phyloP scores from a whole-genome alignment of 192 early-diverging fungal genomes.

The Linnemannia hyalina region DNA sequence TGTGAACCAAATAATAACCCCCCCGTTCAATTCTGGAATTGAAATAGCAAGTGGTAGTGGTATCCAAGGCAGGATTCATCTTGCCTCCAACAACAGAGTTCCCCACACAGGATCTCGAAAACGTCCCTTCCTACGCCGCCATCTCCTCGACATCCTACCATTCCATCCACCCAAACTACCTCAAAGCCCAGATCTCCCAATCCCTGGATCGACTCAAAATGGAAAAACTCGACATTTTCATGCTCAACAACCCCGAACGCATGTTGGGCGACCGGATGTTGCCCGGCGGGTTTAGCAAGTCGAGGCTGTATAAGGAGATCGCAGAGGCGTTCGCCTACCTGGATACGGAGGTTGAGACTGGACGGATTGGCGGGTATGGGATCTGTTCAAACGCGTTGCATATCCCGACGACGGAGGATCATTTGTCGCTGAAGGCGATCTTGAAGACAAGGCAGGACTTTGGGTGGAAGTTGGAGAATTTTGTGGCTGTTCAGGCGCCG shows the following conservation, averaged over 20 bases:
- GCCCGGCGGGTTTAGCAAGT: slow-evolving; percentile 27
- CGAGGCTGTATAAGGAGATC: slow-evolving; percentile 71
- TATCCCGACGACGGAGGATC: slow-evolving; percentile 68
- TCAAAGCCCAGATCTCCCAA: slow-evolving; percentile 66
- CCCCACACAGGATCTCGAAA: neutral
- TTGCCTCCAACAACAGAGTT: slow-evolving; percentile 11
- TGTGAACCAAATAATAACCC: neutral
- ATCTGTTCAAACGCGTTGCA: slow-evolving; percentile 77
- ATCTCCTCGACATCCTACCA: slow-evolving; percentile 68
- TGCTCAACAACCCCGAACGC: slow-evolving; percentile 85
- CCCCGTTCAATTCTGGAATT: neutral
- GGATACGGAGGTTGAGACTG: slow-evolving; percentile 69
- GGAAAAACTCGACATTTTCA: slow-evolving; percentile 75
- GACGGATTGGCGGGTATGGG: slow-evolving; percentile 76
- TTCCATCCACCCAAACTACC: slow-evolving; percentile 71
- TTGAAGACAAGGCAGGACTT: slow-evolving; percentile 46
- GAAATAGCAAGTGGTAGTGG: slow-evolving; percentile 56
- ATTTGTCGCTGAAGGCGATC: slow-evolving; percentile 69
- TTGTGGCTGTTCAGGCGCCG: slow-evolving; percentile 76
- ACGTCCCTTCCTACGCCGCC: slow-evolving; percentile 54
- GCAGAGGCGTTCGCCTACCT: slow-evolving; percentile 69
- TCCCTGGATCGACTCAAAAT: slow-evolving; percentile 68
- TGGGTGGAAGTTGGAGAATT: slow-evolving; percentile 60
- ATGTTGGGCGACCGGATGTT: slow-evolving; percentile 64
- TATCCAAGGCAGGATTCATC: slow-evolving; percentile 69